Base-by-base conservation (phyloP, 352 stramenopile genomes). In the Plasmopara viticola region DNA sequence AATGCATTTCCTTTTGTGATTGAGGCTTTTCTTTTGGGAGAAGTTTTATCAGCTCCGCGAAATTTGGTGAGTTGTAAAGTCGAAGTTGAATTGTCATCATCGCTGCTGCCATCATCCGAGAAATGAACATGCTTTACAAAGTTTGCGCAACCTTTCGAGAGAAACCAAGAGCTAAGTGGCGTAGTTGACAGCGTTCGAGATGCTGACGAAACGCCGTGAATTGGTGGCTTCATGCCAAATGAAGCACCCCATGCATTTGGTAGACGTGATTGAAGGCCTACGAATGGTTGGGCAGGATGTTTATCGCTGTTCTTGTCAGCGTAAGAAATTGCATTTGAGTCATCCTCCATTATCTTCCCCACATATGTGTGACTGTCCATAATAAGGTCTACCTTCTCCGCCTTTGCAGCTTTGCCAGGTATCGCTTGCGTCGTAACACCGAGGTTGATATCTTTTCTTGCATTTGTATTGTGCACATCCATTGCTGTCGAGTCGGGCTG, bases 91-190 rank as follows among this genome's bases (percentile, higher is more conserved):
- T 53, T 45, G 3, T 62, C 43, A 17, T 56, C 58, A 37, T 48
- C 49, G 8, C 39, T 53, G 17, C 34, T 50, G 31, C 18, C 60
- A 30, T 64, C 57, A 44, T 64, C 51, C 17, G 46, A 69, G 48
- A 68, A 82, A 61, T 56, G 57, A 43, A 86, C 67, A 44, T 66
- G 57, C 51, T 83, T 77, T 29, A 81, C 63, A 39, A 86, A 86
- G 49, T 86, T 83, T 10, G 74, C 74, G 17, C 69, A 69, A 4
- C 74, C 74, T 17, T 79, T 79, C 0, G 74, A 81, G 10, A 86
- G 60, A 44, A 86, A 86, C 74, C 74, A 86, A 1, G 74, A 83
- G 35, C 70, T 86, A n/a, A 86, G 49, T 5, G 74, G 74, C 15
- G 64, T 77, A 15, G 62, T 70, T 33, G 46, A 56, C 57, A 60